These are phyloP conservation scores for Cyberlindnera subsufficiens DNA, from an alignment of 805 yeast species.

Conservation along the genomic window DNA sequence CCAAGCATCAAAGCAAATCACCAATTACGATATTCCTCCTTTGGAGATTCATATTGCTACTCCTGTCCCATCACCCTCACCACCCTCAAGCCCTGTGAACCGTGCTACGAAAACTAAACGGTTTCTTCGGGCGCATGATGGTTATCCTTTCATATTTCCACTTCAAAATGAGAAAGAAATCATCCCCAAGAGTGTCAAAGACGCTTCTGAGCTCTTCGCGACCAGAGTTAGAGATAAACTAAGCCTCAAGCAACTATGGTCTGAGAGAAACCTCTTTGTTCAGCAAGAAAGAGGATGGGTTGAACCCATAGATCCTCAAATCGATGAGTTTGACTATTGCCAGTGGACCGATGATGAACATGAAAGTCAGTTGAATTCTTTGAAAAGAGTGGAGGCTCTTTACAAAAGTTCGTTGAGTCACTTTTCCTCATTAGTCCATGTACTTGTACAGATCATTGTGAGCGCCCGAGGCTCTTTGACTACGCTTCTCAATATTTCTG, in stretches of 20 bases:
- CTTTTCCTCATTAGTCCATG: constrained; percentile 58
- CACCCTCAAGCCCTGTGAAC: constrained; percentile 35
- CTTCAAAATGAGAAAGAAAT: constrained; percentile 12
- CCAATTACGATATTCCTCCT: constrained; percentile 41
- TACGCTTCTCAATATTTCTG: constrained; percentile 19
- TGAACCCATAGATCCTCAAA: constrained; percentile 5
- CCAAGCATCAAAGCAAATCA: constrained; percentile 30
- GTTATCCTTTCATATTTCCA: constrained; percentile 65
- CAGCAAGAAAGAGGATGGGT: constrained; percentile 65
- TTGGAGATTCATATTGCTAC: constrained; percentile 72
- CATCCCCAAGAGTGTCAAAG: constrained; percentile 71
- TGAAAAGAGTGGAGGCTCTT: constrained; percentile 54
- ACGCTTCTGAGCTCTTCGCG: constrained; percentile 67
- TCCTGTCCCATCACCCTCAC: constrained; percentile 81
- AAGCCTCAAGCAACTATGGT: constrained; percentile 64
- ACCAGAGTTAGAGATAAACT: constrained; percentile 60
- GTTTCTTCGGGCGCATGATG: constrained; percentile 58
- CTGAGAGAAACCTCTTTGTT: constrained; percentile 66
- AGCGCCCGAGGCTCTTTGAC: constrained; percentile 7
- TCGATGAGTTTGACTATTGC: constrained; percentile 28
- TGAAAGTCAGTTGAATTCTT: constrained; percentile 31
- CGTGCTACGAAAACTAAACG: constrained; percentile 37
- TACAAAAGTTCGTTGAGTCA: constrained; percentile 48
- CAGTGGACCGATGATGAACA: constrained; percentile 16
- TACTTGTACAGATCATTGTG: constrained; percentile 58